Evolutionary conservation across 2,329 filamentous ascomycete species (phyloP), one percentile per base, ranked within the genome.

Genomic region (Hortaea werneckii): DNA sequence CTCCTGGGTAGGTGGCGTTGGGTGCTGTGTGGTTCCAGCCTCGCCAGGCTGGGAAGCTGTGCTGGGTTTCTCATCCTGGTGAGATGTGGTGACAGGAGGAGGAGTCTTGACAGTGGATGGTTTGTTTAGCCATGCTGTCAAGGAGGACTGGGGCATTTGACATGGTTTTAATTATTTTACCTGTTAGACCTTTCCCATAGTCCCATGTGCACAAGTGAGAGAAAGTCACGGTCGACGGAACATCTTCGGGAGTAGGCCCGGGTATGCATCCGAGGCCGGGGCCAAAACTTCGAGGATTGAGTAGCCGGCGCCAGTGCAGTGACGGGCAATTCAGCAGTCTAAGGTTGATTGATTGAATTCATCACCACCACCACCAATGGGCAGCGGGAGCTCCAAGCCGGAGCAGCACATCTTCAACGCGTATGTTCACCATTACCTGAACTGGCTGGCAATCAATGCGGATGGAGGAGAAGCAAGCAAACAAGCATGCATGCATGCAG

Each of bases 341-440:
- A 20, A 20, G 20, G 20, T 20, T 20, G 20, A 20, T 20, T 20
- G 20, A 20, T 20, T 20, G 20, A 20, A 20, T 20, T 20, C 20
- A 20, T 20, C 20, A 20, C 20, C 20, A 20, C n/a, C n/a, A n/a
- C 8, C 13, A 43, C 37, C 41, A 63, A 82, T 83, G 79, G 79
- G 79, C 63, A 73, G 74, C 60, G 76, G 76, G 56, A 72, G 73
- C 66, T 82, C 79, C 44, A 81, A 80, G 67, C 74, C 75, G 56
- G 70, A 75, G 56, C 76, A 78, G 66, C 78, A 81, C 67, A 69
- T 80, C 61, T 82, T 83, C 65, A 71, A 74, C 43, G 71, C 78
- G 78, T 82, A 68, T 50, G 74, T 67, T 6, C 12, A n/a, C n/a
- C 6, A 12, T 26, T 6, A 8, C 30, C 41, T 42, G 49, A 52